phyloP scores from a whole-genome alignment of 495 filamentous ascomycete genomes.

The Aspergillus heteromorphus region DNA sequence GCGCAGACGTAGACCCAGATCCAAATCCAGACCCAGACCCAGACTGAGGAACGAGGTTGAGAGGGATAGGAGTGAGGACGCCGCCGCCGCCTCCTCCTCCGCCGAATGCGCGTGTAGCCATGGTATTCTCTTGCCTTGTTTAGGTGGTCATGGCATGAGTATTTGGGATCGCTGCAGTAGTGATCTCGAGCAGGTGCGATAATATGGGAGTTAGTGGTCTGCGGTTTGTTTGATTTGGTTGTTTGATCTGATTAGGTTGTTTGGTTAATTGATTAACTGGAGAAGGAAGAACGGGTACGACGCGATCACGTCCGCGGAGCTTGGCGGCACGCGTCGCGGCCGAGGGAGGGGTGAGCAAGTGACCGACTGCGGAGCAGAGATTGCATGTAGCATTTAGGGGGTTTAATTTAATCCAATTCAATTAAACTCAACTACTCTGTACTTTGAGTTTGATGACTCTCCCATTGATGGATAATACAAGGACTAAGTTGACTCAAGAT shows the following conservation, averaged over 20 bases:
- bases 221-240: no score
- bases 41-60: slow-evolving; percentile 29
- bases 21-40: not conserved
- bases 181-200: no score
- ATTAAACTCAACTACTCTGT: not conserved
- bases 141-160: no score
- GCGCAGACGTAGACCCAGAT: not conserved
- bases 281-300: no score
- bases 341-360: no score
- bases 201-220: no score
- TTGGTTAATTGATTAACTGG: no score
- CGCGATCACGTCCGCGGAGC: slow-evolving; percentile 9
- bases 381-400: not conserved
- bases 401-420: not conserved
- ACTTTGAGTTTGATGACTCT: no score
- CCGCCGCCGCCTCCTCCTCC: slow-evolving; percentile 20
- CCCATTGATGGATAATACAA: no score
- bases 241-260: no score
- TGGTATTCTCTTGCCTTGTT: not conserved
- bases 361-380: not conserved
- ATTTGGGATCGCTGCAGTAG: no score
- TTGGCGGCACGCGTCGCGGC: slow-evolving; percentile 29
- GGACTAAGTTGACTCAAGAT: no score
- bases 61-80: slow-evolving; percentile 32
- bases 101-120: slow-evolving; percentile 27